Evolutionary conservation across 768 basidiomycete species (phyloP).

Genomic region (Pholiota conissans): DNA sequence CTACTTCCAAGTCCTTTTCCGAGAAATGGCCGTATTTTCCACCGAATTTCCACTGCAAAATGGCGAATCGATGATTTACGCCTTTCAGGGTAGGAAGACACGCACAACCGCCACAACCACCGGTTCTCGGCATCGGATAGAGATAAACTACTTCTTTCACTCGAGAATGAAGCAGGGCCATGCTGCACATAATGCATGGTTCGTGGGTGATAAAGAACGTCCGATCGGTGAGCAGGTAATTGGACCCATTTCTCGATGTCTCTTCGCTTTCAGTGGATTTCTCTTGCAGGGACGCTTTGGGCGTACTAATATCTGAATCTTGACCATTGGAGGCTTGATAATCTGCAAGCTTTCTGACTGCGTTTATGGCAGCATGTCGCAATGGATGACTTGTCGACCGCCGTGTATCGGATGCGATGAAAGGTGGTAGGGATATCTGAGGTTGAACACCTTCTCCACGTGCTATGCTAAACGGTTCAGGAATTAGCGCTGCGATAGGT

Average conservation of each 20-base stretch:
- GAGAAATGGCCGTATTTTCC: constrained; percentile 11
- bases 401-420: constrained; percentile 73
- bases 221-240: constrained; percentile 86
- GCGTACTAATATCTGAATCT: background rate
- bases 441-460: constrained; percentile 17
- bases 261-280: constrained; percentile 15
- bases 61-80: constrained; percentile 86
- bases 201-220: constrained; percentile 93
- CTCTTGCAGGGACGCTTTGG: background rate
- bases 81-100: constrained; percentile 81
- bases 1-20: constrained; percentile 24
- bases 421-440: constrained; percentile 23
- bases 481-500: constrained; percentile 74
- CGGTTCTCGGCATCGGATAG: constrained; percentile 70
- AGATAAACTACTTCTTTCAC: constrained; percentile 85
- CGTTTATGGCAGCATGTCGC: constrained; percentile 81
- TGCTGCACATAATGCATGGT: constrained; percentile 97
- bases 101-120: constrained; percentile 79
- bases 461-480: constrained; percentile 42
- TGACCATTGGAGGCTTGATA: constrained; percentile 35
- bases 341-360: constrained; percentile 67
- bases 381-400: constrained; percentile 70
- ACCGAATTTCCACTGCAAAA: constrained; percentile 61
- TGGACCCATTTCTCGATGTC: constrained; percentile 55
- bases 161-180: constrained; percentile 95